Evolutionary conservation across 805 yeast species (phyloP), one percentile per base, ranked within the genome.

Genomic region (Lachancea thermotolerans): DNA sequence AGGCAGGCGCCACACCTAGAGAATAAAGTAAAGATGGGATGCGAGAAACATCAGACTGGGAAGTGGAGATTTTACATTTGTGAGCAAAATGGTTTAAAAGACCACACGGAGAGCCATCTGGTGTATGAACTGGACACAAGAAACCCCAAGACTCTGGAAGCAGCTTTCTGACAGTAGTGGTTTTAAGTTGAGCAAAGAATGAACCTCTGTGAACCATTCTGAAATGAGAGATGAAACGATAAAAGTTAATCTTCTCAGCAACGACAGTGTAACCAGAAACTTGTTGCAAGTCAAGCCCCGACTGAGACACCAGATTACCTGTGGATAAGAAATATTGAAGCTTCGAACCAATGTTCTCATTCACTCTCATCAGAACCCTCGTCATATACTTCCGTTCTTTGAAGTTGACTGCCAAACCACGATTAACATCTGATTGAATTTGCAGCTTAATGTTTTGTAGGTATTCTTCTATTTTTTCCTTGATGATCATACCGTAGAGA

Each of bases 71-170:
- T 56, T 76, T 74, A 75, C 99, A 93, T 67, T 87, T 89, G 70
- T 93, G 97, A 9, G 98, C 84, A 71, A 93, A 81, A 75, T 93
- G 99, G 69, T 93, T 93, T 60, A 93, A 73, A 65, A 93, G 74
- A 72, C 99, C 99, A 81, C 99, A 93, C 16, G 99, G 99, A 42
- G 98, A 85, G 57, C 99, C 99, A 83, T 93, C 99, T 5, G 99
- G 99, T 11, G 99, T 93, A 67, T 93, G 99, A 18, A 93, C 99
- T 10, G 99, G 99, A 70, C 99, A 93, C 57, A 93, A 70, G 77
- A 93, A 93, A 2, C 99, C 99, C 99, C 99, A 93, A 1, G 96
- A 86, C 67, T 93, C 99, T 1, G 99, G 99, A 47, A 93, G 75
- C 58, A 93, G 73, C 66, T 93, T 93, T 73, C 99, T 81, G 40